phyloP scores from a whole-genome alignment of 306 rosid species.

The Comarum palustre region DNA sequence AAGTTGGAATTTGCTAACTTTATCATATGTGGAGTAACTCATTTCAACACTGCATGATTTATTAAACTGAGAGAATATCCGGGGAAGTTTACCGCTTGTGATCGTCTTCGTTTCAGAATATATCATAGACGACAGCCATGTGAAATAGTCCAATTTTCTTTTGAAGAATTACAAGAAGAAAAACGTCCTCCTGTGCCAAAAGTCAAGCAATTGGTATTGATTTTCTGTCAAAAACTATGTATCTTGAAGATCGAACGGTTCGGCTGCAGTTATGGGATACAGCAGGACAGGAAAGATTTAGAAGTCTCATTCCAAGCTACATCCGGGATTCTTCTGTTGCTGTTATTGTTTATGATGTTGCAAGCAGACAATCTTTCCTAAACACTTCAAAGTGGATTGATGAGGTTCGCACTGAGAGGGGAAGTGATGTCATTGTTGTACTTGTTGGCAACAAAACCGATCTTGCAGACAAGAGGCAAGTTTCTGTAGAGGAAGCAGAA shows the following conservation, averaged over 20 bases:
- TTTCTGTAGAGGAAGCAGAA: constrained; percentile 88
- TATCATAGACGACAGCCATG: too few relatives aligned
- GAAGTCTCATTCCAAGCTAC: constrained; percentile 63
- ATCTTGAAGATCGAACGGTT: constrained; percentile 58
- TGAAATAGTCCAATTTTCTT: too few relatives aligned
- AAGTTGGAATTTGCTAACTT: too few relatives aligned
- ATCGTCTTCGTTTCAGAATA: too few relatives aligned
- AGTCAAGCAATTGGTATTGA: constrained; percentile 74
- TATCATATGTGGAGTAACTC: too few relatives aligned
- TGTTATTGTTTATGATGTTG: constrained; percentile 52
- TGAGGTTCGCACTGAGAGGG: constrained; percentile 88
- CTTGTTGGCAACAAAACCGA: constrained; percentile 90
- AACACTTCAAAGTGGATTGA: constrained; percentile 86
- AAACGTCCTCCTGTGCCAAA: too few relatives aligned
- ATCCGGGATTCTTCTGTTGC: constrained; percentile 60
- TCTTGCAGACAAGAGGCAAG: constrained; percentile 87
- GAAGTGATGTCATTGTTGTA: constrained; percentile 79
- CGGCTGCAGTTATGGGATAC: constrained; percentile 63
- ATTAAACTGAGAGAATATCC: too few relatives aligned
- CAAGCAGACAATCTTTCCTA: constrained; percentile 73
- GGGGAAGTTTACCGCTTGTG: too few relatives aligned
- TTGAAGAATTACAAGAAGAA: too few relatives aligned
- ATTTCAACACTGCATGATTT: too few relatives aligned
- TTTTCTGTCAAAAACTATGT: constrained; percentile 58
- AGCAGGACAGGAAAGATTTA: constrained; percentile 58